Percentiles rank a stretch among this genome's conserved stretches.
phyloP scores from a whole-genome alignment of 2,329 filamentous ascomycete genomes.

The Xylaria sp. region DNA sequence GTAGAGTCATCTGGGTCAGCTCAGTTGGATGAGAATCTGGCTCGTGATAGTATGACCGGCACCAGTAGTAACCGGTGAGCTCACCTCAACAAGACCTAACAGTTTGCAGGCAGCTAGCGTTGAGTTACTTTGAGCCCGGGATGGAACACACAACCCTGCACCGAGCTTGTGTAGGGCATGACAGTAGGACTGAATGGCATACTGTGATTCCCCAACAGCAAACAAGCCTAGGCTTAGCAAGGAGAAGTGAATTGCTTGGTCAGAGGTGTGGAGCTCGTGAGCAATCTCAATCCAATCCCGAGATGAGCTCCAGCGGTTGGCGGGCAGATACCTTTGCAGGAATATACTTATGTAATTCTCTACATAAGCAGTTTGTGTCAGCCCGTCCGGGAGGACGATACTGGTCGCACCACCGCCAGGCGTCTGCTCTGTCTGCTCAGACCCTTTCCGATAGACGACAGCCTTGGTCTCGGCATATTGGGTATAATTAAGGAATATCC shows the following conservation, averaged over 20 bases:
- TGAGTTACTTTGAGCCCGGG: slow-evolving; percentile 22
- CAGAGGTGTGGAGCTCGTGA: slow-evolving; percentile 31
- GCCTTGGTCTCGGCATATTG: slow-evolving; percentile 29
- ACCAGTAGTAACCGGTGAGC: background rate
- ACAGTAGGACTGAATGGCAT: slow-evolving; percentile 34
- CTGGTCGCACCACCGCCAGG: background rate
- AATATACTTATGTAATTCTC: slow-evolving; percentile 39
- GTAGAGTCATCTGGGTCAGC: slow-evolving; percentile 10
- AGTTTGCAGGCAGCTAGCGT: slow-evolving; percentile 35
- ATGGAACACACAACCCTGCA: slow-evolving; percentile 8
- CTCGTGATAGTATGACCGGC: background rate
- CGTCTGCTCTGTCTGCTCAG: background rate
- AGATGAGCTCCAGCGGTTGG: slow-evolving; percentile 6
- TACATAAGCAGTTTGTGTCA: slow-evolving; percentile 34
- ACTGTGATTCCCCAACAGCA: slow-evolving; percentile 25
- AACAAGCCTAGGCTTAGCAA: slow-evolving; percentile 36
- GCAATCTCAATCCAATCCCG: slow-evolving; percentile 36
- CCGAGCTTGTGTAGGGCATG: slow-evolving; percentile 30
- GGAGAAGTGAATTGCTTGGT: slow-evolving; percentile 26
- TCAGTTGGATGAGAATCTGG: background rate
- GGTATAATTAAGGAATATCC: slow-evolving; percentile 36
- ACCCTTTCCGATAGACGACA: slow-evolving; percentile 30
- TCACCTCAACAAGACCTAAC: slow-evolving; percentile 38
- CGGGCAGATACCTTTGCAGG: slow-evolving; percentile 34
- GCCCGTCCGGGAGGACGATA: slow-evolving; percentile 23